Base-by-base conservation (phyloP, 352 stramenopile species). In the Globisporangium mamillatum region DNA sequence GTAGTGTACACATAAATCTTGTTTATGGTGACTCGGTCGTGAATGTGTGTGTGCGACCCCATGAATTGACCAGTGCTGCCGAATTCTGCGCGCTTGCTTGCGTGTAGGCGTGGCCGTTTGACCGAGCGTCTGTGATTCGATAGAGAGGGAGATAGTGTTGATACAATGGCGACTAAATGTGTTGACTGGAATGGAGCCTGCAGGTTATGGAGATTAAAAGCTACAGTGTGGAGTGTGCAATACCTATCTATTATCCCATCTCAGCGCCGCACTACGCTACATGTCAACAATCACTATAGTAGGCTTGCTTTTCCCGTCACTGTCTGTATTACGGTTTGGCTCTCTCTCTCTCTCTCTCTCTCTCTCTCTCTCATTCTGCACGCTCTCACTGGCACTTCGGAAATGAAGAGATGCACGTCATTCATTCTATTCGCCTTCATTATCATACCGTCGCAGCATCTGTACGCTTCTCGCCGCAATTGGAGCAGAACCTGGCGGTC, bases 401-500 rank as follows among this genome's bases (percentile, higher is more conserved):
- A 41, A 41, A 8, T 6, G 12, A 32, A 12, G 54, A 22, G 8
- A 14, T 59, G 25, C 25, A 14, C 24, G 22, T 20, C 14, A 14
- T 14, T 10, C 20, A 32, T 36, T 16, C 24, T 25, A 16, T 16
- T 27, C 4, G 36, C 9, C 4, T 20, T 27, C 29, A 8, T 53
- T 25, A 55, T 36, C 25, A 41, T 68, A 27, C 44, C 22, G 20
- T 50, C 41, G 41, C 18, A 16, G 7, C 16, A 8, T 50, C 24
- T 25, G 27, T 64, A 50, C 85, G 75, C 72, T 91, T 91, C 41
- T 77, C 68, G 25, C 86, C 86, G 55, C 86, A 94, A 46, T 90
- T 81, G 29, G 82, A 83, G 63, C 86, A 94, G 60, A 92, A 94
- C 63, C 90, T 91, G 63, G 84, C 86, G 18, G 77, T 64, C 5